Evolutionary conservation across 176 grass and related monocot genomes (phyloP), one percentile per base, ranked within the genome.

Genomic region (Aegilops longissima): DNA sequence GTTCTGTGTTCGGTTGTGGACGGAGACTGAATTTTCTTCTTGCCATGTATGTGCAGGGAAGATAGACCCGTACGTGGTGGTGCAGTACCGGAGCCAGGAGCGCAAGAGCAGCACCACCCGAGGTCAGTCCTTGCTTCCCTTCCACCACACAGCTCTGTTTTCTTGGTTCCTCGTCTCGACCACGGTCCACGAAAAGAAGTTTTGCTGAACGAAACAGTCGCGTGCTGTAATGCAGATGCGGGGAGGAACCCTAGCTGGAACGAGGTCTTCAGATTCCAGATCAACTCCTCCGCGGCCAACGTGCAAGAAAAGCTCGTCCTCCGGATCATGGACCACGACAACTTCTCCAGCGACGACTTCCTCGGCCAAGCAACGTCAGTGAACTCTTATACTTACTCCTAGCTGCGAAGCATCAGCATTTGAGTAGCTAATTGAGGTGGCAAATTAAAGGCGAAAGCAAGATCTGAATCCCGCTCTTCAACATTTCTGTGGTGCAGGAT

Each of bases 171-270:
- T 58, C 21, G 24, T 8, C n/a, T 47, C 42, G 9, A 17, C 52
- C 17, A 17, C 17, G 17, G 17, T 8, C 54, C 54, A 21, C 54
- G 5, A 49, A n/a, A 25, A 12, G 5, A 5, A 12, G 0, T 27
- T 65, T 29, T 29, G 4, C 24, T 65, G 4, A 35, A 52, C 10
- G 16, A 52, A 20, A 5, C 2, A 40, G 12, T 12, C 49, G 49
- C 0, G 13, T 3, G 4, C 13, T 31, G 21, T 36, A 71, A 17
- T 70, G 81, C 89, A 97, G 93, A 84, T 25, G 86, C 82, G 23
- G 93, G 96, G 66, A 94, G 82, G 61, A 95, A 86, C 64, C 96
- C 96, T 21, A 73, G 83, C 79, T 98, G 93, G 96, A 94, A 94
- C 64, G 88, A 96, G 79, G 87, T 93, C 56, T 87, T 98, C 70